These are phyloP conservation scores for Aspergillus arachidicola DNA, from an alignment of 2,329 filamentous ascomycete genomes.

Conservation along the genomic window DNA sequence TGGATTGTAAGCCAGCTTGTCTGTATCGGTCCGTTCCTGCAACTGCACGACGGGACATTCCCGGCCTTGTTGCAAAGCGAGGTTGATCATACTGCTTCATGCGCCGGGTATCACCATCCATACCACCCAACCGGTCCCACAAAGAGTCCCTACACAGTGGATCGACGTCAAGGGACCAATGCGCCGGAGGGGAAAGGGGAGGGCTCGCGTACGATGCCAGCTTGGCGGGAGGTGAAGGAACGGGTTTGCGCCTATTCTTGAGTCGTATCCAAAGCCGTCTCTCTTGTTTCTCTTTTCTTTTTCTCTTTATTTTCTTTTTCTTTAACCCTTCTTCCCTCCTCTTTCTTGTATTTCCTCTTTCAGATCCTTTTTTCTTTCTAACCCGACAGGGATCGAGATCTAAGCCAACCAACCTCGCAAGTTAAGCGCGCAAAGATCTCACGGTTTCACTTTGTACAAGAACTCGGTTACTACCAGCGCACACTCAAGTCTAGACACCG, in stretches of 20 bases:
- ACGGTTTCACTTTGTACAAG: slow-evolving; percentile 18
- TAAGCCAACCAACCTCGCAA: slow-evolving; percentile 13
- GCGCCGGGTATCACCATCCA: slow-evolving; percentile 76
- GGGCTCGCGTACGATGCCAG: slow-evolving; percentile 66
- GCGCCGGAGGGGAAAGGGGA: slow-evolving; percentile 67
- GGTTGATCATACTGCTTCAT: slow-evolving; percentile 75
- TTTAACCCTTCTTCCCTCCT: not conserved
- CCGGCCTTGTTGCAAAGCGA: slow-evolving; percentile 56
- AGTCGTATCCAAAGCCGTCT: not conserved
- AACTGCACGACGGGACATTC: slow-evolving; percentile 53
- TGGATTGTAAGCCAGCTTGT: slow-evolving; percentile 31
- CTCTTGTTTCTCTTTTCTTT: not conserved
- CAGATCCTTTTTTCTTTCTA: not conserved
- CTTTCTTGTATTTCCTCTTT: not conserved
- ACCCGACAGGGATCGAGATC: slow-evolving; percentile 15
- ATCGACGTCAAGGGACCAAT: slow-evolving; percentile 59
- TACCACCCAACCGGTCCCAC: slow-evolving; percentile 61
- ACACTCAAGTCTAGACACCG: slow-evolving; percentile 16
- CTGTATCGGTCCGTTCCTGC: slow-evolving; percentile 49
- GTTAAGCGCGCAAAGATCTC: slow-evolving; percentile 19
- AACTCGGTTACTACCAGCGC: slow-evolving; percentile 16
- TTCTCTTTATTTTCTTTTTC: slow-evolving; percentile 5
- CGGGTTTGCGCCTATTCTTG: slow-evolving; percentile 1
- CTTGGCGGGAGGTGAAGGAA: slow-evolving; percentile 50
- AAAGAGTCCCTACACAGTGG: slow-evolving; percentile 59